These are phyloP conservation scores for Fusarium haematococcum DNA, from an alignment of 2,329 filamentous ascomycete species.

Conservation along the genomic window DNA sequence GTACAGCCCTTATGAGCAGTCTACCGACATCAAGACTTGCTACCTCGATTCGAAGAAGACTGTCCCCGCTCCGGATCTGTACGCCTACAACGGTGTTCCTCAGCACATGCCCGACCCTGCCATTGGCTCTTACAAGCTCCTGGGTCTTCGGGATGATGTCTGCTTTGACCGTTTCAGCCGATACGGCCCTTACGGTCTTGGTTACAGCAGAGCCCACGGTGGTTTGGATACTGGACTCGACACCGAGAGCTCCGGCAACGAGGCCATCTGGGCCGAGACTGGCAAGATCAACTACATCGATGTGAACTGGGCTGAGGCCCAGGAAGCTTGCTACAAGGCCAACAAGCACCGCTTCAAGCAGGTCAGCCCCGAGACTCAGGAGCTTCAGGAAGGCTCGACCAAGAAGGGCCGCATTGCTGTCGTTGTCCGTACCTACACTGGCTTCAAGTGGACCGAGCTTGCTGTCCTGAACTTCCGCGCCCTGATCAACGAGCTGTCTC, in stretches of 20 bases:
- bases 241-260: constrained; percentile 75
- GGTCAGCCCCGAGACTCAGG: constrained; percentile 53
- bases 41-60: constrained; percentile 71
- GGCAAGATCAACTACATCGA: constrained; percentile 68
- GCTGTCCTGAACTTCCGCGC: constrained; percentile 85
- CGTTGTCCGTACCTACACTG: constrained; percentile 83
- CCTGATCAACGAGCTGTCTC: constrained; percentile 80
- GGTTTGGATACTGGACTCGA: constrained; percentile 79
- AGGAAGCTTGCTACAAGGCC: constrained; percentile 64
- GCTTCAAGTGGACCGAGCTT: constrained; percentile 82
- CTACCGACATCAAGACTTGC: constrained; percentile 68
- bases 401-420: constrained; percentile 76
- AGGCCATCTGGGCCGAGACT: constrained; percentile 66
- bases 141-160: constrained; percentile 81
- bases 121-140: constrained; percentile 79
- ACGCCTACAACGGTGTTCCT: constrained; percentile 77
- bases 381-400: constrained; percentile 43
- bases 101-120: constrained; percentile 82
- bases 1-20: constrained; percentile 78
- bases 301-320: constrained; percentile 67
- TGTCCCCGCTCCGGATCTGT: constrained; percentile 70
- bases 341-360: constrained; percentile 73
- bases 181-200: constrained; percentile 85
- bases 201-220: constrained; percentile 80
- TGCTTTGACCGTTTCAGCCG: constrained; percentile 91